A percentile compares a stretch with the other conserved stretches of the same genome.
Conservation (phyloP, 108 stramenopile genomes). For the Cyclotella baltica region DNA sequence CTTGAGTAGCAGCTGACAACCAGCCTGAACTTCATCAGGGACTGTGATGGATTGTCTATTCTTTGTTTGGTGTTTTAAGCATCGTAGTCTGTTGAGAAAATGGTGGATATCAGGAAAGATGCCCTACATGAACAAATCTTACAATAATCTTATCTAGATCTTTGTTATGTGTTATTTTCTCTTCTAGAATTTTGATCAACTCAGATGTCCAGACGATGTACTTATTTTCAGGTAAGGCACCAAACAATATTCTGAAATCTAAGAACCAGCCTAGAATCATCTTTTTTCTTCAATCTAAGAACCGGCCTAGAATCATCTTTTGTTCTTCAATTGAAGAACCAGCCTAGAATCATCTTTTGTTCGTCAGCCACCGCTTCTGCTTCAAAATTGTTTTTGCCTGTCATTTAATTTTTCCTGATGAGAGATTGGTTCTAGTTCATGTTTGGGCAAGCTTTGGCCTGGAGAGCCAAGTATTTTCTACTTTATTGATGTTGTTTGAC, state of each 20-base stretch:
- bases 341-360: no score
- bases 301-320: slow-evolving; percentile 32
- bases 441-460: not conserved
- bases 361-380: slow-evolving; percentile 16
- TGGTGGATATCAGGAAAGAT: slow-evolving; percentile 20
- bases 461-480: slow-evolving; percentile 25
- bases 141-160: slow-evolving; percentile 20
- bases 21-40: not conserved
- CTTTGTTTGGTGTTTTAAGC: not conserved
- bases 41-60: not conserved
- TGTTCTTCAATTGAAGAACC: no score
- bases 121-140: not conserved
- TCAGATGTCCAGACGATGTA: no score
- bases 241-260: no score
- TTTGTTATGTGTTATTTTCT: not conserved
- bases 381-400: slow-evolving; percentile 15
- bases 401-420: slow-evolving; percentile 27
- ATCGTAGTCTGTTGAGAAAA: no score
- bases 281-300: slow-evolving; percentile 9
- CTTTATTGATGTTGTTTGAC: slow-evolving; percentile 13
- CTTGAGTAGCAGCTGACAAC: not conserved
- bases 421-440: slow-evolving; percentile 24
- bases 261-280: no score
- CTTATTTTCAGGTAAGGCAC: slow-evolving; percentile 30
- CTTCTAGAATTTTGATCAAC: no score